Percentiles rank a stretch among this genome's conserved stretches.
phyloP scores from a whole-genome alignment of 768 basidiomycete genomes.

The Hericium rajendrae region DNA sequence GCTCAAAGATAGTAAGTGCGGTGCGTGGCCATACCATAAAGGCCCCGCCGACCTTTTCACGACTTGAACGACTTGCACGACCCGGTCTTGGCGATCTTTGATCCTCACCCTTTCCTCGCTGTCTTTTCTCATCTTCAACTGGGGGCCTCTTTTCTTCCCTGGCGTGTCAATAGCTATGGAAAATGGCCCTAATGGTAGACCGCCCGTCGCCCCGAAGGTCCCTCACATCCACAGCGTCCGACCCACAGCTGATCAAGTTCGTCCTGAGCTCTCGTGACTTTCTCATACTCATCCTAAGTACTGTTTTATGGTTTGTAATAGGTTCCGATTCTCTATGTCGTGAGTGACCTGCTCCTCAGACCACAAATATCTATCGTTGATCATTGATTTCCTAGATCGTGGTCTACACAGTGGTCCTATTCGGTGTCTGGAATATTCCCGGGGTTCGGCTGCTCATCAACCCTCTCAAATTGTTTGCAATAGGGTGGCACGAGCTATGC shows the following conservation, averaged over 20 bases:
- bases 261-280: background rate
- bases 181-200: background rate
- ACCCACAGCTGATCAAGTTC: slow-evolving; percentile 12
- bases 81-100: background rate
- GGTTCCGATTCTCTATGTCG: slow-evolving; percentile 71
- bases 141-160: too few relatives aligned
- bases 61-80: background rate
- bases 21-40: too few relatives aligned
- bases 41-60: too few relatives aligned
- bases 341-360: slow-evolving; percentile 27
- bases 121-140: background rate
- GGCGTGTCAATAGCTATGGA: too few relatives aligned
- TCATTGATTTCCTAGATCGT: slow-evolving; percentile 44
- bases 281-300: background rate
- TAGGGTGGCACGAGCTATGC: slow-evolving; percentile 84
- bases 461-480: slow-evolving; percentile 80
- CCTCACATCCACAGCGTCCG: background rate
- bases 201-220: background rate
- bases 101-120: background rate
- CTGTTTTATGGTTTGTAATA: slow-evolving; percentile 20
- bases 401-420: slow-evolving; percentile 78
- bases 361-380: background rate
- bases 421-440: slow-evolving; percentile 84
- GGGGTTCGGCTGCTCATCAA: slow-evolving; percentile 69
- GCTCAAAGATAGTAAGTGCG: too few relatives aligned